Conservation (phyloP, 768 basidiomycete species). For the Grammothele lineata region DNA sequence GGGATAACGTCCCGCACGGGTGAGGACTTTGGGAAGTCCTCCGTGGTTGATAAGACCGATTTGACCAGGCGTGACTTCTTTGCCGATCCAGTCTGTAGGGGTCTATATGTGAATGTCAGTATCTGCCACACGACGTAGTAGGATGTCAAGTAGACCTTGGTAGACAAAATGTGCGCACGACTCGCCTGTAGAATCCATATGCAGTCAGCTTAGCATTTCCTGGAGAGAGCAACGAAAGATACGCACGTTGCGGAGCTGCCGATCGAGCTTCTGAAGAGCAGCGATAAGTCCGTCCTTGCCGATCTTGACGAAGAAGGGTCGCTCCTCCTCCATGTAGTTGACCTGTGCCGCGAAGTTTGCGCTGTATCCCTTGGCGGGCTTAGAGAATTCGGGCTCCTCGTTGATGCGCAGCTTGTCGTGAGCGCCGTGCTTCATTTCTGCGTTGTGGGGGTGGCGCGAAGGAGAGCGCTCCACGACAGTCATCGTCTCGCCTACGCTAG, state of each 20-base stretch:
- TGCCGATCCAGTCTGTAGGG: constrained; percentile 68
- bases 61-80: constrained; percentile 66
- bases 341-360: constrained; percentile 39
- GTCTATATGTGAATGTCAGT: too few relatives aligned
- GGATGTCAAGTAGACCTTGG: constrained; percentile 48
- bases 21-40: constrained; percentile 74
- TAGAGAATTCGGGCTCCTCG: neutral
- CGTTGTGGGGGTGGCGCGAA: constrained; percentile 4
- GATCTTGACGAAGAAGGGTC: constrained; percentile 71
- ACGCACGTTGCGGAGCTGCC: constrained; percentile 50
- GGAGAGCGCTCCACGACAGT: constrained; percentile 41
- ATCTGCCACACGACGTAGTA: too few relatives aligned
- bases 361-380: too few relatives aligned
- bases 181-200: too few relatives aligned
- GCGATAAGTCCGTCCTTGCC: constrained; percentile 60
- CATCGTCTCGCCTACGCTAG: constrained; percentile 37
- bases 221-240: neutral
- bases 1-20: constrained; percentile 74
- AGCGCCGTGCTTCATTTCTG: too few relatives aligned
- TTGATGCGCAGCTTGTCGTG: constrained; percentile 4
- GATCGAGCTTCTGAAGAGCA: constrained; percentile 68
- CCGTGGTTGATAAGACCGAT: constrained; percentile 79
- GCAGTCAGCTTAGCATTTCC: too few relatives aligned
- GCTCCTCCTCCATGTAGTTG: constrained; percentile 50
- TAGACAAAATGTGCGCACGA: constrained; percentile 53